A percentile compares a stretch with the other conserved stretches of the same genome.
Conservation (phyloP, 257 asterid species). For the Solanum chiquidenum region DNA sequence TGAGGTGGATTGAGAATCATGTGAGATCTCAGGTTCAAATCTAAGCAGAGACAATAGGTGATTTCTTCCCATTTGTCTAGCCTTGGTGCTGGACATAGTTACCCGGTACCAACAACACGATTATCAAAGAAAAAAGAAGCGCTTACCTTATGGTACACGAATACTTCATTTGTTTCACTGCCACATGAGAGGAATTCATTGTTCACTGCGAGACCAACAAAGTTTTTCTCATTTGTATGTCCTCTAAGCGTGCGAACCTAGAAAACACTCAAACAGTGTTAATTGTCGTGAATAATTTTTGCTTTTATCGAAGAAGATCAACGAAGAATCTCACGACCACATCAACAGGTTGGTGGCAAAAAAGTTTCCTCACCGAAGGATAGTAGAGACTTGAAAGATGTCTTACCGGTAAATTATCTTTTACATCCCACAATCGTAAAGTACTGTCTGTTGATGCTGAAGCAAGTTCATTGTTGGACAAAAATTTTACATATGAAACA, state of each 20-base stretch:
- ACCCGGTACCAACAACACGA: neutral
- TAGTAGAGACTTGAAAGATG: neutral
- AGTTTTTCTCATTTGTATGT: constrained; percentile 41
- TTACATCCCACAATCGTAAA: constrained; percentile 34
- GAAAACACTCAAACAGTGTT: neutral
- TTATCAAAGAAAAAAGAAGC: neutral
- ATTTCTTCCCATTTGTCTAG: neutral
- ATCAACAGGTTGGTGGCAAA: neutral
- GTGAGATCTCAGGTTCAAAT: neutral
- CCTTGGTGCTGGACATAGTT: neutral
- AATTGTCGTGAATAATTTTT: neutral
- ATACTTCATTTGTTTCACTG: constrained; percentile 39
- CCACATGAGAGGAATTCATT: constrained; percentile 34
- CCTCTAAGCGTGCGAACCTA: constrained; percentile 34
- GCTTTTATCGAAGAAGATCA: neutral
- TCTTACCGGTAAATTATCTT: constrained; percentile 17
- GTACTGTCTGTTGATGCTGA: constrained; percentile 41
- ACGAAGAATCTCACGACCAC: neutral
- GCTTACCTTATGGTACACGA: constrained; percentile 33
- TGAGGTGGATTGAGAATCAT: neutral
- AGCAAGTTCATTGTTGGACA: constrained; percentile 36
- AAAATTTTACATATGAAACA: constrained; percentile 36
- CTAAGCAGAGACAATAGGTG: neutral
- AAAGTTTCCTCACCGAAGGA: neutral
- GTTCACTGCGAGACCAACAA: constrained; percentile 33